A percentile compares a stretch with the other conserved stretches of the same genome.
Conservation (phyloP, 2,329 filamentous ascomycete genomes). For the Lasiodiplodia theobromae region DNA sequence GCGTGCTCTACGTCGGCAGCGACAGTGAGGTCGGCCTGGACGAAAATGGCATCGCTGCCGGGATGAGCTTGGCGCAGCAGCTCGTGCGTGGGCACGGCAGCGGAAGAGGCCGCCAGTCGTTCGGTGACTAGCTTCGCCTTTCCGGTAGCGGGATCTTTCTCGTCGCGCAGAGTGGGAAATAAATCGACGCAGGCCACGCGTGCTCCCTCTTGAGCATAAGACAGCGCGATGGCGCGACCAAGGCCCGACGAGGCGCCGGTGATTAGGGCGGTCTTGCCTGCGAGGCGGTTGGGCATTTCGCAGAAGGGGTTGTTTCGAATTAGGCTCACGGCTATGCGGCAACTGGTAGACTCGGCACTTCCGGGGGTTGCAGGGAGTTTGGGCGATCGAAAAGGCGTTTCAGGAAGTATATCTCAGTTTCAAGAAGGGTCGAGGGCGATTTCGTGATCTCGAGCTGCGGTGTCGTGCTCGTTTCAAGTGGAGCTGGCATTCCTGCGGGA, state of each 20-base stretch:
- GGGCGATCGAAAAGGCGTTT: slow-evolving; percentile 3
- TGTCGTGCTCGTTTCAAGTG: slow-evolving; percentile 24
- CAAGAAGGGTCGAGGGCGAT: background rate
- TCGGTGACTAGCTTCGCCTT: slow-evolving; percentile 42
- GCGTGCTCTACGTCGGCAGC: slow-evolving; percentile 38
- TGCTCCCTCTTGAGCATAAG: slow-evolving; percentile 35
- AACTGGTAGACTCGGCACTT: background rate
- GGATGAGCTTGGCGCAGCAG: slow-evolving; percentile 33
- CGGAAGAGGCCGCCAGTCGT: slow-evolving; percentile 31
- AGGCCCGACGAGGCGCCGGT: slow-evolving; percentile 41
- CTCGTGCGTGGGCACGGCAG: slow-evolving; percentile 35
- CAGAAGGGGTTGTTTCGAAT: background rate
- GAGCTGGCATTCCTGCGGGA: slow-evolving; percentile 12
- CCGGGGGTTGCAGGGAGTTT: background rate
- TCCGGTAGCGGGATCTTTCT: slow-evolving; percentile 38
- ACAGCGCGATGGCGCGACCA: slow-evolving; percentile 37
- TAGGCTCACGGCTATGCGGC: slow-evolving; percentile 11
- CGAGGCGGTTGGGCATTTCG: slow-evolving; percentile 26
- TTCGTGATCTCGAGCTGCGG: slow-evolving; percentile 1
- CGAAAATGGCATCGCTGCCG: slow-evolving; percentile 37
- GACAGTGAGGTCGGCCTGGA: slow-evolving; percentile 42
- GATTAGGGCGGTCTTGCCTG: slow-evolving; percentile 38
- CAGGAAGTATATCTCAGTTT: background rate
- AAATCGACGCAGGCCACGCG: slow-evolving; percentile 41
- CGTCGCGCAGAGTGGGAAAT: slow-evolving; percentile 39